phyloP scores from a whole-genome alignment of 2,329 filamentous ascomycete species.

The Neonectria hederae region DNA sequence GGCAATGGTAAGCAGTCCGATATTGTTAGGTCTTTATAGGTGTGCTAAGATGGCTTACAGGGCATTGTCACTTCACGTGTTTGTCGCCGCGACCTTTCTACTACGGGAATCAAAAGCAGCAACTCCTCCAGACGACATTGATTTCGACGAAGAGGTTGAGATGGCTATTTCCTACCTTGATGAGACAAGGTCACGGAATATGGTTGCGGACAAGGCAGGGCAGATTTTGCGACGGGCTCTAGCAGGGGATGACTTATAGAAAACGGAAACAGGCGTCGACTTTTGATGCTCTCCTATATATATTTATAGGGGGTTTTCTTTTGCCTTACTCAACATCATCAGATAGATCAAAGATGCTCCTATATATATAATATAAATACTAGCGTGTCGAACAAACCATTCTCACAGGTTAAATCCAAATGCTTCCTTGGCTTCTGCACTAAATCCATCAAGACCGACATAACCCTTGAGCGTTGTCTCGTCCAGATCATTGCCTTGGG shows the following conservation, averaged over 20 bases:
- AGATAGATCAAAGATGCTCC: too few relatives aligned
- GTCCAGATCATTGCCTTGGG: conserved; percentile 16
- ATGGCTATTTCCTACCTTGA: conserved; percentile 16
- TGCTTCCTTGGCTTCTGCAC: conserved; percentile 18
- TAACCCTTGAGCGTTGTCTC: conserved; percentile 27
- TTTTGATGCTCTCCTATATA: neutral
- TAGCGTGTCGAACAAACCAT: too few relatives aligned
- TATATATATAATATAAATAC: neutral
- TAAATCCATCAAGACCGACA: conserved; percentile 15
- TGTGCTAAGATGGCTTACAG: neutral
- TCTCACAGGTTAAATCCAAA: conserved; percentile 23
- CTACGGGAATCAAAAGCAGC: conserved; percentile 14
- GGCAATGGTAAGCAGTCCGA: conserved; percentile 19
- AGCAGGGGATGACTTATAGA: neutral
- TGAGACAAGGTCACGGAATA: conserved; percentile 17
- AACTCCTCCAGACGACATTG: neutral
- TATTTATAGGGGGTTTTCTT: too few relatives aligned
- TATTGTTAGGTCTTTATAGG: neutral
- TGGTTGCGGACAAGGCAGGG: conserved; percentile 7
- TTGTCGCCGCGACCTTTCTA: conserved; percentile 13
- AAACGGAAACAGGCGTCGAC: neutral
- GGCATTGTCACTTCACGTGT: conserved; percentile 21
- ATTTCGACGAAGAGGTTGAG: conserved; percentile 5
- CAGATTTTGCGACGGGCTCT: conserved; percentile 6
- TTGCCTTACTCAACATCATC: too few relatives aligned